phyloP scores from a whole-genome alignment of 2,329 filamentous ascomycete species.

The Fusarium vanettenii region DNA sequence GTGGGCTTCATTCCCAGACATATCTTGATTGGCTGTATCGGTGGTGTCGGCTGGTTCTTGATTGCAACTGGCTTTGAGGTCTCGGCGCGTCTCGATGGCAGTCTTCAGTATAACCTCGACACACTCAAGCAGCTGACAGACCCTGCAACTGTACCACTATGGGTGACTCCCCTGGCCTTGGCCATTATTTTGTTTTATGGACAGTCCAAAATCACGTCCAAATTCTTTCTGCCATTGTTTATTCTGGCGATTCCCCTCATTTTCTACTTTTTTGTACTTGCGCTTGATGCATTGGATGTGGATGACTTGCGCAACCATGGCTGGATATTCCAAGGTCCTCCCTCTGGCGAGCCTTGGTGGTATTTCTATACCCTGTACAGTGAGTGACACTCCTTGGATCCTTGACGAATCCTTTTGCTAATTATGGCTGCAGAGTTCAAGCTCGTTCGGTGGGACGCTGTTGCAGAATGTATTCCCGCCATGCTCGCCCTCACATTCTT shows the following conservation, averaged over 20 bases:
- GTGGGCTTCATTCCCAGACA: conserved; percentile 97
- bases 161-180: conserved; percentile 82
- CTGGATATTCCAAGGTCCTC: conserved; percentile 93
- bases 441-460: conserved; percentile 83
- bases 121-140: conserved; percentile 82
- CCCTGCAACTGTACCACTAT: conserved; percentile 80
- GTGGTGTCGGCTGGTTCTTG: conserved; percentile 95
- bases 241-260: conserved; percentile 82
- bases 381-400: conserved; percentile 57
- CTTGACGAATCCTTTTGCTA: background rate
- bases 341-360: conserved; percentile 91
- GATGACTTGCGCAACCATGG: conserved; percentile 76
- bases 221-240: conserved; percentile 87
- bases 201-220: conserved; percentile 81
- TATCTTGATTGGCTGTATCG: conserved; percentile 96
- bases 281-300: conserved; percentile 75
- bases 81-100: conserved; percentile 87
- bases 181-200: conserved; percentile 81
- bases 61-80: conserved; percentile 93
- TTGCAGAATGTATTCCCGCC: conserved; percentile 86
- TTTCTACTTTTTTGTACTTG: conserved; percentile 82
- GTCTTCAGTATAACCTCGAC: conserved; percentile 81
- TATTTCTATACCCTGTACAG: conserved; percentile 97
- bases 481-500: conserved; percentile 99
- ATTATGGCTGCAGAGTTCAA: conserved; percentile 72